A percentile compares a stretch with the other conserved stretches of the same genome.
Conservation (phyloP, 208 protist species). For the Acanthamoeba castellanii region DNA sequence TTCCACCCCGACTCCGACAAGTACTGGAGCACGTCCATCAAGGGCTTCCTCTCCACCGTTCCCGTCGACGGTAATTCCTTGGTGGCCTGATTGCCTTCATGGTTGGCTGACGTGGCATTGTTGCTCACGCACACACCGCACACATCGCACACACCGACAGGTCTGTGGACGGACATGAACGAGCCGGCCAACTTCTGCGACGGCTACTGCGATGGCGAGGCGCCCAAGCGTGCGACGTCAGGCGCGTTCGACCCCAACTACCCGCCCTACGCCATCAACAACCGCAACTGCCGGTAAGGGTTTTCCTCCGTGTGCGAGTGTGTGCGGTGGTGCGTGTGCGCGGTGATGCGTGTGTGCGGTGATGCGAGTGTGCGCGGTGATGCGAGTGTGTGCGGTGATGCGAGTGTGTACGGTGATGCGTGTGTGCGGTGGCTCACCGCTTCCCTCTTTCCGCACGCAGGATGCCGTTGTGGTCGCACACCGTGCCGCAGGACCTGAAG, state of each 20-base stretch:
- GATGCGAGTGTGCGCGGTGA: not conserved
- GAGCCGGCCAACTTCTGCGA: conserved; percentile 90
- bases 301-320: not conserved
- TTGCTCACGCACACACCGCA: too few relatives aligned
- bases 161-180: conserved; percentile 94
- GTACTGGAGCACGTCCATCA: conserved; percentile 87
- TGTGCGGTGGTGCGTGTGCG: too few relatives aligned
- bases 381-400: not conserved
- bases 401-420: too few relatives aligned
- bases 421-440: not conserved
- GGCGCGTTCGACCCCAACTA: conserved; percentile 67
- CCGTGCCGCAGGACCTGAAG: conserved; percentile 77
- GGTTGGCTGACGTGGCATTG: too few relatives aligned
- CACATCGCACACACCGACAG: not conserved
- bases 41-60: conserved; percentile 80
- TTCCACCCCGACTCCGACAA: conserved; percentile 80
- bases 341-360: not conserved
- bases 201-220: conserved; percentile 58
- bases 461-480: conserved; percentile 75
- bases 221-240: too few relatives aligned
- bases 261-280: conserved; percentile 87
- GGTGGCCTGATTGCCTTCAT: too few relatives aligned
- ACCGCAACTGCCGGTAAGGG: conserved; percentile 24
- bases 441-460: not conserved
- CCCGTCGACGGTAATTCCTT: conserved; percentile 81